Evolutionary conservation across 2,329 filamentous ascomycete genomes (phyloP).

Genomic region (Colletotrichum shisoi): DNA sequence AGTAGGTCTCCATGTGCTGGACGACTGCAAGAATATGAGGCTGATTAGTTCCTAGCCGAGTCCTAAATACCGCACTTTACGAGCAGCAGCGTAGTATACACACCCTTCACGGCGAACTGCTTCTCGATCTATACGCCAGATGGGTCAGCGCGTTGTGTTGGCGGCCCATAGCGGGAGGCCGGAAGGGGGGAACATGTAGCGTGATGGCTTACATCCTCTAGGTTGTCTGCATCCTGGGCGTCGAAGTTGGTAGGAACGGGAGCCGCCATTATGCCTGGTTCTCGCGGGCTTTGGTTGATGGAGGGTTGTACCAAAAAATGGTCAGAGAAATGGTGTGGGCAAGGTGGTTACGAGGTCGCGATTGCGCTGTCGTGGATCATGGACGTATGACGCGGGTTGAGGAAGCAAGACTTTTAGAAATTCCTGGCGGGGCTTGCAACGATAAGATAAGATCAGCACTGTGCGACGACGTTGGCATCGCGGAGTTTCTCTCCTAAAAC

Average conservation of each 20-base stretch:
- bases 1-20: slow-evolving; percentile 96
- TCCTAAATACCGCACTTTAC: no score
- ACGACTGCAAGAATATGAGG: slow-evolving; percentile 63
- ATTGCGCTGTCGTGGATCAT: neutral
- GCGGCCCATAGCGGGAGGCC: neutral
- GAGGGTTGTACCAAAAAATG: neutral
- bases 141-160: slow-evolving; percentile 13
- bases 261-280: slow-evolving; percentile 19
- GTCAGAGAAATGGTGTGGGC: neutral
- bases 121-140: slow-evolving; percentile 81
- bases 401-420: slow-evolving; percentile 16
- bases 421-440: slow-evolving; percentile 27
- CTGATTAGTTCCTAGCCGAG: neutral
- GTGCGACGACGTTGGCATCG: slow-evolving; percentile 15
- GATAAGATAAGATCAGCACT: slow-evolving; percentile 16
- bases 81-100: slow-evolving; percentile 17
- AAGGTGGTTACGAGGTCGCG: neutral
- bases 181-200: slow-evolving; percentile 7
- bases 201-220: slow-evolving; percentile 61
- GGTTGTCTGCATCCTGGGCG: slow-evolving; percentile 63
- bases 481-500: slow-evolving; percentile 15
- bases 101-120: slow-evolving; percentile 97
- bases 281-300: neutral
- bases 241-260: slow-evolving; percentile 65
- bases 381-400: slow-evolving; percentile 7